A percentile compares a stretch with the other conserved stretches of the same genome.
phyloP scores from a whole-genome alignment of 2,329 filamentous ascomycete genomes.

The Davidsoniella neocaledoniae region DNA sequence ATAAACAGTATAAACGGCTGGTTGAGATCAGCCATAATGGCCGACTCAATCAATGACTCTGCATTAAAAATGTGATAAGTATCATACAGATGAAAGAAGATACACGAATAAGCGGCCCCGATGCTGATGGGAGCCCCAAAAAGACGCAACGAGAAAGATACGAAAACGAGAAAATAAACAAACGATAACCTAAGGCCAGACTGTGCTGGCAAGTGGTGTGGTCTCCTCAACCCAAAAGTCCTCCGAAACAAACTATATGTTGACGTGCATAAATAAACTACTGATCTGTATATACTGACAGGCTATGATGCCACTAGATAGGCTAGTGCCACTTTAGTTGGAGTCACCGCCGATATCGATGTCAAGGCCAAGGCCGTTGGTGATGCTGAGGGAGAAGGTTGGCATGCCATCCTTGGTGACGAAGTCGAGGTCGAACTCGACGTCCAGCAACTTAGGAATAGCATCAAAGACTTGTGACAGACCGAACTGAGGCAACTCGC shows the following conservation, averaged over 20 bases:
- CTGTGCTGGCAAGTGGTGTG: not conserved
- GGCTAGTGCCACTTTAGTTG: not conserved
- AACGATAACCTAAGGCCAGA: not conserved
- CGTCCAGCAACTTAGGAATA: slow-evolving; percentile 18
- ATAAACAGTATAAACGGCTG: too few species aligned
- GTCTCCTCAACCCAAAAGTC: too few species aligned
- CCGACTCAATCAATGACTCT: slow-evolving; percentile 1
- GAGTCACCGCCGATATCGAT: slow-evolving; percentile 5
- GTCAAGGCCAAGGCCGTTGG: slow-evolving; percentile 3
- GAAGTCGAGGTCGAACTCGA: slow-evolving; percentile 18
- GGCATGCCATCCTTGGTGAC: slow-evolving; percentile 2
- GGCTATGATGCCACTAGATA: too few species aligned
- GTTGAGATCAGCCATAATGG: too few species aligned
- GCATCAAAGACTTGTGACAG: slow-evolving; percentile 6
- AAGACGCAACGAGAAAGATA: not conserved
- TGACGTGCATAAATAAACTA: too few species aligned
- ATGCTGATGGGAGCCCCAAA: not conserved
- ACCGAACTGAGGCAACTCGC: slow-evolving; percentile 12
- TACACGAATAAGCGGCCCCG: not conserved
- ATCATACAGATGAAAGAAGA: slow-evolving; percentile 6
- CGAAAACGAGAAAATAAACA: not conserved
- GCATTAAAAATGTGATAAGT: slow-evolving; percentile 1
- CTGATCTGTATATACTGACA: too few species aligned
- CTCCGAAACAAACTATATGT: too few species aligned
- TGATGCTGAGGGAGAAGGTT: slow-evolving; percentile 9